Evolutionary conservation across 202 grass and related monocot species (phyloP).

Genomic region (Musa balbisiana): DNA sequence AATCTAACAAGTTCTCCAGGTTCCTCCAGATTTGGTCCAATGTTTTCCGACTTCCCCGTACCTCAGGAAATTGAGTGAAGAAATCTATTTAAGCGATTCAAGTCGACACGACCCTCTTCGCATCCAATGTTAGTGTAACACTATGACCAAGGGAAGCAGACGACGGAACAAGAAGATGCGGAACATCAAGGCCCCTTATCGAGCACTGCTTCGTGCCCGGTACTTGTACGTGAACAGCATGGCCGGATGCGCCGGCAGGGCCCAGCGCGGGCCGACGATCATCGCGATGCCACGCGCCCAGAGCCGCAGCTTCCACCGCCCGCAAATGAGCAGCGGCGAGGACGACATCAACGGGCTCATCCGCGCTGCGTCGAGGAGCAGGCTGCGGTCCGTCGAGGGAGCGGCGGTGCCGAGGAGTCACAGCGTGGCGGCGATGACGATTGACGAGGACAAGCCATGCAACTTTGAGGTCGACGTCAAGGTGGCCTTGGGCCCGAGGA

Average conservation of each 20-base stretch:
- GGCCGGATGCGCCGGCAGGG: not conserved
- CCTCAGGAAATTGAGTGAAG: too few species aligned
- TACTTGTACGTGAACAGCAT: slow-evolving; percentile 1
- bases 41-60: too few species aligned
- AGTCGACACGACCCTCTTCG: too few species aligned
- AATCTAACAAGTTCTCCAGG: too few species aligned
- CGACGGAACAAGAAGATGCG: not conserved
- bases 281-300: not conserved
- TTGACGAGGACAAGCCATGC: slow-evolving; percentile 2
- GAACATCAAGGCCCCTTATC: not conserved
- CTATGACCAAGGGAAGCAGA: not conserved
- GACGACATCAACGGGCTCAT: slow-evolving; percentile 6
- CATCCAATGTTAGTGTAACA: too few species aligned
- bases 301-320: not conserved
- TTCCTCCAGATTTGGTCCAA: too few species aligned
- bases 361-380: not conserved
- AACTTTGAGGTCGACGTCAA: not conserved
- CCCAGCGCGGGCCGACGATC: not conserved
- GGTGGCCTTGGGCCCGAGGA: not conserved
- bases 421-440: slow-evolving; percentile 5
- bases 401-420: not conserved
- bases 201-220: not conserved
- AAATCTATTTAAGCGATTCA: too few species aligned
- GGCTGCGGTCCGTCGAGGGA: not conserved
- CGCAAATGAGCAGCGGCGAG: not conserved